phyloP scores from a whole-genome alignment of 2,329 filamentous ascomycete genomes.

The Neocatenulostroma microsporum region DNA sequence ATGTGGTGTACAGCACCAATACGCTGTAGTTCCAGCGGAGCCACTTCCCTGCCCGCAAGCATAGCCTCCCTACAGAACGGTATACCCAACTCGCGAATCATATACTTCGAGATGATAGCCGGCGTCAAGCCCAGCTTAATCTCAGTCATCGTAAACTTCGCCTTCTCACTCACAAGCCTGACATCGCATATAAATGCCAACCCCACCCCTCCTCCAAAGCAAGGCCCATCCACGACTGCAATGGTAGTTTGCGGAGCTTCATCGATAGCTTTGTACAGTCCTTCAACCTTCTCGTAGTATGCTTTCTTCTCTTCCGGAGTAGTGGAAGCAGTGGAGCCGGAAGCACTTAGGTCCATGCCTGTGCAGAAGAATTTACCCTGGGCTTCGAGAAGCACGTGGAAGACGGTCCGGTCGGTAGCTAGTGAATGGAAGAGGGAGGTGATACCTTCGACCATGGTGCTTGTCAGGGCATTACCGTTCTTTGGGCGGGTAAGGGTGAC shows the following conservation, averaged over 20 bases:
- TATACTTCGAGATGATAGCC: slow-evolving; percentile 9
- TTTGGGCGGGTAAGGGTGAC: slow-evolving; percentile 14
- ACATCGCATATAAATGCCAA: slow-evolving; percentile 16
- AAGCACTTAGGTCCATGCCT: slow-evolving; percentile 16
- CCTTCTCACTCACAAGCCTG: slow-evolving; percentile 10
- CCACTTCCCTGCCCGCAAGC: slow-evolving; percentile 11
- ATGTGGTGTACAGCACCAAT: no score
- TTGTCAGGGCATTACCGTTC: slow-evolving; percentile 17
- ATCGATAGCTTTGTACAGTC: slow-evolving; percentile 15
- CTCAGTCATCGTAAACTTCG: slow-evolving; percentile 15
- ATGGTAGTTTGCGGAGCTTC: slow-evolving; percentile 15
- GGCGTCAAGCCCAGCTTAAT: slow-evolving; percentile 15
- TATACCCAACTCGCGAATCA: slow-evolving; percentile 15
- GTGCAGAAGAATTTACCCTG: slow-evolving; percentile 19
- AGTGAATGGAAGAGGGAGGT: slow-evolving; percentile 11
- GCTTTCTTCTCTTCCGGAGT: slow-evolving; percentile 5
- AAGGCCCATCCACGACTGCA: slow-evolving; percentile 12
- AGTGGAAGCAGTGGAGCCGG: slow-evolving; percentile 6
- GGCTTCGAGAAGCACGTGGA: slow-evolving; percentile 12
- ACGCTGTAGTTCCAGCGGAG: slow-evolving; percentile 10
- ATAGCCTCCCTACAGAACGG: slow-evolving; percentile 15
- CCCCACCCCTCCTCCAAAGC: slow-evolving; percentile 15
- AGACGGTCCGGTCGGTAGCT: slow-evolving; percentile 10
- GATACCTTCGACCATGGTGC: slow-evolving; percentile 14
- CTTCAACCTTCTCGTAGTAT: slow-evolving; percentile 10